Evolutionary conservation across 352 stramenopile species (phyloP), one percentile per base, ranked within the genome.

Genomic region (Phytophthora citricola): DNA sequence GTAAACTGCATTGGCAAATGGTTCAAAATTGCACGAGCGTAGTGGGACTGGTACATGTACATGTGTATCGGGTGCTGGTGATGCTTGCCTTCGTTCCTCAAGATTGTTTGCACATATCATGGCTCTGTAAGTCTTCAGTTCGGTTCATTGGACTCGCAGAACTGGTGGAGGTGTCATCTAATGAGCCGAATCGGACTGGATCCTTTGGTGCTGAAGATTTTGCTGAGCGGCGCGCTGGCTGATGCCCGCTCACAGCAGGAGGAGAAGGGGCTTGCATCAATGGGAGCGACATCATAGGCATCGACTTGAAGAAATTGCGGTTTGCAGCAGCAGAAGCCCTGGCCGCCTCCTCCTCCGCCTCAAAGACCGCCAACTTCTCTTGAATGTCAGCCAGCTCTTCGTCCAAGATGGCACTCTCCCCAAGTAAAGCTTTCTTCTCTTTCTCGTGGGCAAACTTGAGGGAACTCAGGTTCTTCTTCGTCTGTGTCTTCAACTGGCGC

Each of bases 401-500:
- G 46, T 89, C 62, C 44, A 85, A 73, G 15, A 46, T 64, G 14
- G 66, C 58, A 31, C 69, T 69, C 27, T 78, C 71, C 5, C 63
- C 43, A 26, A 74, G 41, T 4, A 85, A 56, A 1, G 50, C 54
- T 9, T 63, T 63, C 56, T 88, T 86, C 57, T 87, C 84, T 36
- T 77, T 78, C 41, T 83, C 75, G 41, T 87, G 85, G 10, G 69
- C 69, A 34, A 78, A 49, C 49, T 76, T 78, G 8, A 90, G 76
- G 29, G 75, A 69, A 14, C 63, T 66, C 10, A 64, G 63, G 48
- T 89, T 81, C 9, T 69, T 79, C 67, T 85, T 92, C 15, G 73
- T 66, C 50, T 92, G 83, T 27, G 76, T 63, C 46, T 83, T 84
- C 27, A 90, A 59, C 62, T 90, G 77, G 4, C 72, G 67, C 17